These are phyloP conservation scores for Chrysosporium keratinophilum DNA, from an alignment of 2,329 filamentous ascomycete genomes.

Conservation along the genomic window DNA sequence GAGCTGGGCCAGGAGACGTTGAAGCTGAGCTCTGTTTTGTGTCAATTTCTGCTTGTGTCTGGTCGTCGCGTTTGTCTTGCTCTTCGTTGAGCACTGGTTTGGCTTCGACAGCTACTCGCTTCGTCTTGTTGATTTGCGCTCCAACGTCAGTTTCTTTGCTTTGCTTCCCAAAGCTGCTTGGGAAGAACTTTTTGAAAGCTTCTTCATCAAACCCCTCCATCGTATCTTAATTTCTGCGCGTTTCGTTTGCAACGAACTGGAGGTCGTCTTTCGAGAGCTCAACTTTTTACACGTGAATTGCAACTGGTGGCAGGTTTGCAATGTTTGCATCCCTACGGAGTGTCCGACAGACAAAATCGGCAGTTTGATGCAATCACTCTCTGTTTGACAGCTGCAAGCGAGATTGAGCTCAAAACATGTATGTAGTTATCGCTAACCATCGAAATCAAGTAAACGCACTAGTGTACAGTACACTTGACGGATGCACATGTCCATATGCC, in stretches of 20 bases:
- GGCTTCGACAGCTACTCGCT: conserved; percentile 40
- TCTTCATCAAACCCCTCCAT: conserved; percentile 40
- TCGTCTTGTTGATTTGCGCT: conserved; percentile 70
- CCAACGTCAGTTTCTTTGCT: conserved; percentile 61
- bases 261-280: not conserved
- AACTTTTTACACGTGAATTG: not conserved
- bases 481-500: not conserved
- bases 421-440: conserved; percentile 8
- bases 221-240: not conserved
- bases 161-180: conserved; percentile 76
- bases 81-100: conserved; percentile 14
- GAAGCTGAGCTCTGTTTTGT: not conserved
- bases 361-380: not conserved
- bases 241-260: not conserved
- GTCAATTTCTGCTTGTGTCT: conserved; percentile 20
- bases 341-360: not conserved
- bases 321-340: conserved; percentile 19
- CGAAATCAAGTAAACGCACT: conserved; percentile 4
- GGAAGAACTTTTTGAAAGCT: conserved; percentile 52
- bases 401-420: not conserved
- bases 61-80: conserved; percentile 19
- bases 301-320: conserved; percentile 11
- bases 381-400: too few species aligned
- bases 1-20: conserved; percentile 15
- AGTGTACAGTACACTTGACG: conserved; percentile 9